Evolutionary conservation across 1,284 basidiomycete genomes (phyloP).

Genomic region (Hymenochaete sp.): DNA sequence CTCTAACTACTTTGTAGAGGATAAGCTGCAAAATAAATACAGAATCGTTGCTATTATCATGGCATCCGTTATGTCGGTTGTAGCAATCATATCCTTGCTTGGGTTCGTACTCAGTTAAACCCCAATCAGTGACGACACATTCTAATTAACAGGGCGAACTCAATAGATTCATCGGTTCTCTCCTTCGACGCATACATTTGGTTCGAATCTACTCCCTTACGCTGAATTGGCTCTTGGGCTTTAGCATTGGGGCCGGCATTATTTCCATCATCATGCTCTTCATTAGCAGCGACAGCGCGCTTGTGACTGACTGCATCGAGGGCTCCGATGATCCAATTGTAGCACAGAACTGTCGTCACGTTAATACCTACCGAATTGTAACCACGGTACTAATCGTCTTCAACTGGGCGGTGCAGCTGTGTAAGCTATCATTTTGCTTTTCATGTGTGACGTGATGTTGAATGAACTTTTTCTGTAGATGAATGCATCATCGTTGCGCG

Average conservation of each 20-base stretch:
- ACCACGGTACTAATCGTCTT: conserved; percentile 11
- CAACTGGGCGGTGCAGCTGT: conserved; percentile 13
- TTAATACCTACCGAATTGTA: neutral
- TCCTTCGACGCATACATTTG: conserved; percentile 20
- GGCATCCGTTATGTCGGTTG: conserved; percentile 17
- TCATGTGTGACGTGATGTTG: neutral
- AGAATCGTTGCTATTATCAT: conserved; percentile 17
- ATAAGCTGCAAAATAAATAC: neutral
- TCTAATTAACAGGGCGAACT: neutral
- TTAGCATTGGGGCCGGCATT: conserved; percentile 10
- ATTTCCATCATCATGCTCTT: conserved; percentile 8
- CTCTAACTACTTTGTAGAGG: neutral
- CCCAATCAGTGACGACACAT: neutral
- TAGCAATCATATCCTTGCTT: conserved; percentile 19
- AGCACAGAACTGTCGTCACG: too few relatives aligned
- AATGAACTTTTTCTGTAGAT: conserved; percentile 4
- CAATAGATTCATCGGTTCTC: conserved; percentile 21
- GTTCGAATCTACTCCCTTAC: conserved; percentile 21
- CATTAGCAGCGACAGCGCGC: neutral
- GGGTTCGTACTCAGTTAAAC: conserved; percentile 18
- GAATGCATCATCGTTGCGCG: conserved; percentile 16
- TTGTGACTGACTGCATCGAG: conserved; percentile 10
- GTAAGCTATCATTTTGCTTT: conserved; percentile 3
- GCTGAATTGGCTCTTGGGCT: conserved; percentile 12
- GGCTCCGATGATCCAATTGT: conserved; percentile 3